Conservation (phyloP, 805 yeast genomes). For the Monosporozyma unispora region DNA sequence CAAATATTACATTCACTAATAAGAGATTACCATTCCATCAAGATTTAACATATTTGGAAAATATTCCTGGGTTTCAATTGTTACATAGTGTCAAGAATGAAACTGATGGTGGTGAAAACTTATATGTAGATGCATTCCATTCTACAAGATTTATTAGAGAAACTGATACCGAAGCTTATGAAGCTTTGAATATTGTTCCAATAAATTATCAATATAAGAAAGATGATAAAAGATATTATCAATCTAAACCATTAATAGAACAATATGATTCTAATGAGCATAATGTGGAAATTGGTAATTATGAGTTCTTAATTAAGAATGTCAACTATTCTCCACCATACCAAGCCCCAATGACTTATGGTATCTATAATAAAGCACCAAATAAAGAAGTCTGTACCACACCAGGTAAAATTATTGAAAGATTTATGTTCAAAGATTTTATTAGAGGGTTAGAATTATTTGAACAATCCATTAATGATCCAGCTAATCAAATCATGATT, state of each 20-base stretch:
- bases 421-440: constrained; percentile 44
- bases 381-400: constrained; percentile 16
- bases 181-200: constrained; percentile 54
- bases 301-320: constrained; percentile 36
- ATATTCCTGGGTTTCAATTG: constrained; percentile 73
- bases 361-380: constrained; percentile 35
- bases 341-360: constrained; percentile 66
- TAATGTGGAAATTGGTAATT: constrained; percentile 24
- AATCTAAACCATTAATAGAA: constrained; percentile 52
- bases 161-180: constrained; percentile 52
- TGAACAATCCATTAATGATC: constrained; percentile 47
- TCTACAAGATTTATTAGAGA: constrained; percentile 51
- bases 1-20: constrained; percentile 62
- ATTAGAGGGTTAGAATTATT: constrained; percentile 50
- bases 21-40: constrained; percentile 62
- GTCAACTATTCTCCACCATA: constrained; percentile 76
- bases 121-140: constrained; percentile 60
- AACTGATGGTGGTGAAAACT: constrained; percentile 47
- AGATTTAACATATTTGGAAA: constrained; percentile 68
- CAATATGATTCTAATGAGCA: constrained; percentile 38
- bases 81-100: constrained; percentile 44
- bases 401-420: constrained; percentile 33
- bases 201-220: constrained; percentile 61
- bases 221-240: constrained; percentile 52
- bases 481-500: constrained; percentile 44